Evolutionary conservation across 768 basidiomycete species (phyloP).

Genomic region (Agaricus subrufescens): DNA sequence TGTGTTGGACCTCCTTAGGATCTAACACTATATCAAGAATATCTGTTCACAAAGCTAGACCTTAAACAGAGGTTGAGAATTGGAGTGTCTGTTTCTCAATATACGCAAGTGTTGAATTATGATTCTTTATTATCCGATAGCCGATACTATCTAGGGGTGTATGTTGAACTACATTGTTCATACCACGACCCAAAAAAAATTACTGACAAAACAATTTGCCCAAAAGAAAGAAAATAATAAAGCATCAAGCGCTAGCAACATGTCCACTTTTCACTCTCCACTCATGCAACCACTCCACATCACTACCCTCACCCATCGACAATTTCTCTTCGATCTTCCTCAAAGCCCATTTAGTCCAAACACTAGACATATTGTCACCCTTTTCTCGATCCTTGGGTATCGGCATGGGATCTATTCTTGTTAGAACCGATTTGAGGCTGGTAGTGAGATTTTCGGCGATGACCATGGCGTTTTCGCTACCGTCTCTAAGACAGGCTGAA

Average conservation of each 20-base stretch:
- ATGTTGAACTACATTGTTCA: too few species aligned
- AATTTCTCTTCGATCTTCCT: conserved; percentile 24
- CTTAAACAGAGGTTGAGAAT: too few species aligned
- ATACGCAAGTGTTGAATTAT: too few species aligned
- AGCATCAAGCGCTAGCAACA: not conserved
- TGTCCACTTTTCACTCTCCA: conserved; percentile 8
- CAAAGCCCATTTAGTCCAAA: conserved; percentile 26
- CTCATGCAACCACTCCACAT: not conserved
- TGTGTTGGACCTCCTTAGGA: too few species aligned
- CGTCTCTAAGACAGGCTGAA: conserved; percentile 48
- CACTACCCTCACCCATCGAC: not conserved
- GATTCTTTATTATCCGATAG: too few species aligned
- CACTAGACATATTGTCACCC: conserved; percentile 14
- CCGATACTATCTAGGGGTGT: too few species aligned
- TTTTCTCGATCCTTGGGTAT: conserved; percentile 8
- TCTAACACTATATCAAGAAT: too few species aligned
- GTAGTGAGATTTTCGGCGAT: conserved; percentile 40
- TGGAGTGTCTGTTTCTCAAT: too few species aligned
- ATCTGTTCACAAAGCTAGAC: too few species aligned
- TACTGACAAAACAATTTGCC: too few species aligned
- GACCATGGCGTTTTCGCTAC: conserved; percentile 29
- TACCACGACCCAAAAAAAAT: too few species aligned
- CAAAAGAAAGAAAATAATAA: not conserved
- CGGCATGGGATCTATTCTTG: conserved; percentile 7
- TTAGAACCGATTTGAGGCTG: conserved; percentile 25